phyloP scores from a whole-genome alignment of 768 basidiomycete genomes.

The Krasilnikovozyma curviuscula region DNA sequence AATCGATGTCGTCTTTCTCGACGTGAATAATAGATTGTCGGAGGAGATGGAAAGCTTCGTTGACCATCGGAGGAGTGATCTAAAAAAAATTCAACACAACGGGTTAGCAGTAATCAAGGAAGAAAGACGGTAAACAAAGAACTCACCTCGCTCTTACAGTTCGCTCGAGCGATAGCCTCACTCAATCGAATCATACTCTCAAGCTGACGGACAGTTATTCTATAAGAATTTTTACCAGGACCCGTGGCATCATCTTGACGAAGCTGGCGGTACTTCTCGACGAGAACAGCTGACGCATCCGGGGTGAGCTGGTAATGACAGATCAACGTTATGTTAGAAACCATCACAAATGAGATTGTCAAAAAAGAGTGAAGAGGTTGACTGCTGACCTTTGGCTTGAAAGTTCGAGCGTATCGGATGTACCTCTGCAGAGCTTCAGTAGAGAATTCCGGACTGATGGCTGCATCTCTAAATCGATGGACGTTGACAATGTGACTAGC shows the following conservation, averaged over 20 bases:
- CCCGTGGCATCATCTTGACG: constrained; percentile 84
- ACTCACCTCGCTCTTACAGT: constrained; percentile 75
- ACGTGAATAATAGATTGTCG: constrained; percentile 98
- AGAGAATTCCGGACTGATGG: constrained; percentile 88
- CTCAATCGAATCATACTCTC: constrained; percentile 96
- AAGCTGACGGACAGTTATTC: constrained; percentile 92
- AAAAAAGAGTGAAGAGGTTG: neutral
- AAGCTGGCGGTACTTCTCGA: constrained; percentile 82
- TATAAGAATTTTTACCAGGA: constrained; percentile 72
- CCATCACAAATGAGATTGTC: too few species aligned
- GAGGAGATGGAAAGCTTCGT: constrained; percentile 82
- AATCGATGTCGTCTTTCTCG: constrained; percentile 94
- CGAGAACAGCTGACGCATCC: constrained; percentile 76
- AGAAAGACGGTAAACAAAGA: neutral
- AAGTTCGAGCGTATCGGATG: constrained; percentile 90
- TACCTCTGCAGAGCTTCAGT: constrained; percentile 92
- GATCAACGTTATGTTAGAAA: neutral
- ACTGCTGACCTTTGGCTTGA: constrained; percentile 87
- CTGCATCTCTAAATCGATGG: constrained; percentile 83
- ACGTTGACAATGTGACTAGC: constrained; percentile 96
- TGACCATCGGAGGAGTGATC: constrained; percentile 85
- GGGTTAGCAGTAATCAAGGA: neutral
- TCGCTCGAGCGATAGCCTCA: constrained; percentile 91
- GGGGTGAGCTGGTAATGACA: constrained; percentile 51
- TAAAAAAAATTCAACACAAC: constrained; percentile 20